Base-by-base conservation (phyloP, 2,329 filamentous ascomycete genomes). In the Stylonectria norvegica region DNA sequence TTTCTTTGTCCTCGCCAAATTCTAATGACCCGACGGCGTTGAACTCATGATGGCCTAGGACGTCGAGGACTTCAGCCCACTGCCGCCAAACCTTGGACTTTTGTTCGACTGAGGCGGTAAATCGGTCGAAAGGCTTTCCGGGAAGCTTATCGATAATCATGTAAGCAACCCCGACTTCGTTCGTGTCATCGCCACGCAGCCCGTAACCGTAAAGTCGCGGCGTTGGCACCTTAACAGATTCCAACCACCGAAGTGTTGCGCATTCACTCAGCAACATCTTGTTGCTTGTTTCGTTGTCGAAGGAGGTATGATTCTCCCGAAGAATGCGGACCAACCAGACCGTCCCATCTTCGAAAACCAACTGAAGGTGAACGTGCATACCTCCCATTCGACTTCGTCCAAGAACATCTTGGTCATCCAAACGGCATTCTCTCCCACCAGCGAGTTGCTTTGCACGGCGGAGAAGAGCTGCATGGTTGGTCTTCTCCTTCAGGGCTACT, bases 91-190 rank as follows among this genome's bases (percentile, higher is more conserved):
- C 55, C 14, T 55, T 44, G 7, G 38, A 22, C 27, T 30, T 42
- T 37, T 56, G 47, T 14, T 48, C 46, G 6, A 40, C n/a, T 5
- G 52, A 50, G 17, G 54, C 48, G 7, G 29, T 17, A 31, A 4
- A n/a, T 2, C 34, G 36, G 34, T 53, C 23, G 28, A 56, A 56
- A 30, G 52, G 49, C 18, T 18, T 43, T 14, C 55, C 50, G 12
- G 54, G 48, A 36, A 58, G 33, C 29, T 47, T 51, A 28, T 56
- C 54, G 31, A 58, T 55, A 15, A 57, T 38, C 47, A 56, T 56
- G 23, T 50, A 58, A 14, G 55, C 54, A 23, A 53, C 52, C n/a
- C 50, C 55, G 9, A 56, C 50, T 29, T 49, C 36, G 30, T 57
- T 56, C 8, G 32, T 20, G 8, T 40, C 38, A 47, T 53, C 48